Percentiles rank a stretch among this genome's conserved stretches.
phyloP scores from a whole-genome alignment of 257 asterid genomes.

The Linderniella brevidens region DNA sequence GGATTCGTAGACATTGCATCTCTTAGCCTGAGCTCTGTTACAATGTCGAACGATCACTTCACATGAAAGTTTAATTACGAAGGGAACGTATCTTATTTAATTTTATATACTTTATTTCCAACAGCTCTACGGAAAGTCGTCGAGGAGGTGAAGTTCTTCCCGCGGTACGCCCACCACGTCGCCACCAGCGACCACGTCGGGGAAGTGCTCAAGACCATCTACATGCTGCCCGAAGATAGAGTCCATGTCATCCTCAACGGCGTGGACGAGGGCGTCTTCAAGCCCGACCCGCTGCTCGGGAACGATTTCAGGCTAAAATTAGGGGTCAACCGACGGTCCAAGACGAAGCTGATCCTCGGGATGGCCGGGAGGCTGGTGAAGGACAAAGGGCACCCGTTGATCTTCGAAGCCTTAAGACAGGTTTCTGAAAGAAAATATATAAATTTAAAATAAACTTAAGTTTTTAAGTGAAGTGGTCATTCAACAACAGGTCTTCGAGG shows the following conservation, averaged over 20 bases:
- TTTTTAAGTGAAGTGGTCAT: no score
- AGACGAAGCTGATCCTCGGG: slow-evolving; percentile 25
- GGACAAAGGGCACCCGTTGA: slow-evolving; percentile 69
- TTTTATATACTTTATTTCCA: no score
- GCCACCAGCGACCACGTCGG: slow-evolving; percentile 68
- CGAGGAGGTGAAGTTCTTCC: slow-evolving; percentile 51
- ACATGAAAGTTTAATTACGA: no score
- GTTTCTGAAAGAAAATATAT: no score
- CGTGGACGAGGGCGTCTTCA: slow-evolving; percentile 39
- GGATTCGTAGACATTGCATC: no score
- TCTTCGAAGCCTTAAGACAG: slow-evolving; percentile 46
- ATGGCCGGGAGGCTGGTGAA: slow-evolving; percentile 67
- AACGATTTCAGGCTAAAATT: slow-evolving; percentile 9
- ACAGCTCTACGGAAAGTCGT: slow-evolving; percentile 33
- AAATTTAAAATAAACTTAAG: no score
- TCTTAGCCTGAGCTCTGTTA: no score
- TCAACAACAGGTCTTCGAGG: slow-evolving; percentile 37
- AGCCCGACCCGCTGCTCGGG: slow-evolving; percentile 14
- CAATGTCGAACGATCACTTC: no score
- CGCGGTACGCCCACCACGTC: slow-evolving; percentile 52
- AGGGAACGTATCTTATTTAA: no score
- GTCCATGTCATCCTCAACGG: slow-evolving; percentile 54
- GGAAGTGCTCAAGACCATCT: slow-evolving; percentile 52
- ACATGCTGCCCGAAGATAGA: slow-evolving; percentile 58
- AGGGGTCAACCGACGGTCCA: slow-evolving; percentile 15